Conservation (phyloP, 352 stramenopile species). For the Pythium rishiriense region DNA sequence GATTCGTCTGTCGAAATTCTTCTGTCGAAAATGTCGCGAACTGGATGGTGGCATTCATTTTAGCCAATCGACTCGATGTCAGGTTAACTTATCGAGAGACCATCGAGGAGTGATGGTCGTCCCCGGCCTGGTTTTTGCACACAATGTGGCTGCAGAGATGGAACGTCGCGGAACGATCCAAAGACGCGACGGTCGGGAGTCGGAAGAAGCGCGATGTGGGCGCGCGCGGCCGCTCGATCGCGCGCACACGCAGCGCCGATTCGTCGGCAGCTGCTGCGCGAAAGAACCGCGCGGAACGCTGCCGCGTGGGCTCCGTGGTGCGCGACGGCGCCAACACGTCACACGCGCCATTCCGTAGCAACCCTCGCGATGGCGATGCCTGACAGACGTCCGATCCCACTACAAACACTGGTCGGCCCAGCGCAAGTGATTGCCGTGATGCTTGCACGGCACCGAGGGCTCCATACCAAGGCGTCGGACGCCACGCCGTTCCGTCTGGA, state of each 20-base stretch:
- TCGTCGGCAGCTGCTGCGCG: not conserved
- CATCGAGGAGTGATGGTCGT: slow-evolving; percentile 1
- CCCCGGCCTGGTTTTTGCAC: not conserved
- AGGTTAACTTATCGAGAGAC: not conserved
- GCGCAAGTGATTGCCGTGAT: not conserved
- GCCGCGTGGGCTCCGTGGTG: not conserved
- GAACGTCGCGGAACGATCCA: not conserved
- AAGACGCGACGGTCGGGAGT: not conserved
- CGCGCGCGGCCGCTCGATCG: not conserved
- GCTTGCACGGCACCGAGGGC: not conserved
- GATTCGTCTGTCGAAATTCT: too few relatives aligned
- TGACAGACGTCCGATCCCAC: not conserved
- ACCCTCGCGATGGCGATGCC: too few relatives aligned
- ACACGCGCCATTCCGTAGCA: not conserved
- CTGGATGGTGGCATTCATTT: not conserved
- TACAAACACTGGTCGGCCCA: not conserved
- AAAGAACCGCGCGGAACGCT: slow-evolving; percentile 3
- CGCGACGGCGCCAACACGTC: not conserved
- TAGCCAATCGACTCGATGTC: not conserved
- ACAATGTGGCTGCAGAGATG: slow-evolving; percentile 2
- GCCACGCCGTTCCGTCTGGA: slow-evolving; percentile 17
- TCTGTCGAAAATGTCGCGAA: not conserved
- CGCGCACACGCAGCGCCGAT: not conserved
- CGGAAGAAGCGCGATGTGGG: not conserved
- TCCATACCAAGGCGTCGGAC: not conserved